Percentiles rank a stretch among this genome's conserved stretches.
Conservation (phyloP, 805 yeast genomes). For the Saccharomyces cerevisiae region DNA sequence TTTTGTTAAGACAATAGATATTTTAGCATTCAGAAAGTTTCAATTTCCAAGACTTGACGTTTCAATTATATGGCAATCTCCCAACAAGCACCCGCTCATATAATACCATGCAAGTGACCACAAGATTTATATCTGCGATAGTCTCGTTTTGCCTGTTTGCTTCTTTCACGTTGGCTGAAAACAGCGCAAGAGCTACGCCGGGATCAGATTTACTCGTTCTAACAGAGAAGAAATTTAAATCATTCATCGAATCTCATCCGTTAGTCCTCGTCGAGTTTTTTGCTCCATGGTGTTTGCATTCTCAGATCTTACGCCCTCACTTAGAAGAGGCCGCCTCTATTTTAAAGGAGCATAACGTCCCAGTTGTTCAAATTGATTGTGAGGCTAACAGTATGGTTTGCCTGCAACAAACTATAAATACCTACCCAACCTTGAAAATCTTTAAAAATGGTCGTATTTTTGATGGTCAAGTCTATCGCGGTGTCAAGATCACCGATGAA, state of each 20-base stretch:
- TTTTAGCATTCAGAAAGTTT: not conserved
- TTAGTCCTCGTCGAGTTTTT: conserved; percentile 78
- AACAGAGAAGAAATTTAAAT: conserved; percentile 53
- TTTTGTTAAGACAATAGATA: not conserved
- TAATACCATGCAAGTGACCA: not conserved
- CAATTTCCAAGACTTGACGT: not conserved
- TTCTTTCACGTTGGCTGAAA: conserved; percentile 30
- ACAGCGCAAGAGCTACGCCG: conserved; percentile 60
- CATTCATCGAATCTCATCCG: conserved; percentile 61
- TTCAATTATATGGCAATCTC: not conserved
- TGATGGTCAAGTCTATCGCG: conserved; percentile 55
- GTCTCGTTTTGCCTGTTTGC: conserved; percentile 6
- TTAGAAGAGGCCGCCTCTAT: conserved; percentile 68
- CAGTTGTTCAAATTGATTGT: conserved; percentile 78
- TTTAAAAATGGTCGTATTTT: conserved; percentile 46
- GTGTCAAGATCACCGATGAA: conserved; percentile 72
- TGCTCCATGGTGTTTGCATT: conserved; percentile 97
- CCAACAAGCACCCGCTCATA: not conserved
- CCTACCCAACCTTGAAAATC: conserved; percentile 76
- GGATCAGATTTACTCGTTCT: conserved; percentile 80
- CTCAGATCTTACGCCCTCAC: conserved; percentile 76
- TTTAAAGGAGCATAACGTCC: conserved; percentile 54
- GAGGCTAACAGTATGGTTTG: conserved; percentile 66
- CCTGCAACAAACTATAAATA: conserved; percentile 55
- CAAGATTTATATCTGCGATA: not conserved